phyloP scores from a whole-genome alignment of 441 rosid genomes.

The Isatis lusitanica region DNA sequence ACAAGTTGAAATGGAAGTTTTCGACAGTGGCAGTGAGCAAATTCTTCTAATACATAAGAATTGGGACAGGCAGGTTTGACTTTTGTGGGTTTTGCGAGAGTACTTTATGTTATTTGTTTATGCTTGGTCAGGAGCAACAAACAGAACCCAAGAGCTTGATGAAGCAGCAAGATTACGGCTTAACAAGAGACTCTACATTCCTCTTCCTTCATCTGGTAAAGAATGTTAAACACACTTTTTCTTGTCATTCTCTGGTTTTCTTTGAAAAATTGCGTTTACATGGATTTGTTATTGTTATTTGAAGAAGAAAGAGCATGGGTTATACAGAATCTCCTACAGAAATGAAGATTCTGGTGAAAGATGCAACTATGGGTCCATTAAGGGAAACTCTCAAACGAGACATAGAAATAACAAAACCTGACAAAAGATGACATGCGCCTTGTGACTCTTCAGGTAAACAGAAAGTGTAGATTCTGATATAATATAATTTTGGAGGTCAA shows the following conservation, averaged over 20 bases:
- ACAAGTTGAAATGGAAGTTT: constrained; percentile 94
- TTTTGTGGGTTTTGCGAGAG: constrained; percentile 2
- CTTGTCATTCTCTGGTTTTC: constrained; percentile 22
- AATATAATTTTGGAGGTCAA: background rate
- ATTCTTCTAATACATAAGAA: constrained; percentile 81
- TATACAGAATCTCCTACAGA: constrained; percentile 71
- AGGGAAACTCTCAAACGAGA: constrained; percentile 92
- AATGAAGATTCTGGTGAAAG: constrained; percentile 95
- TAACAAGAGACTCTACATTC: constrained; percentile 87
- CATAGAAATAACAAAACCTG: constrained; percentile 72
- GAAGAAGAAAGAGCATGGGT: constrained; percentile 98
- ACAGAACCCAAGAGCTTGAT: constrained; percentile 97
- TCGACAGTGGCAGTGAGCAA: constrained; percentile 82
- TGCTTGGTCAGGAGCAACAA: constrained; percentile 78
- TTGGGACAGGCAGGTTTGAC: background rate
- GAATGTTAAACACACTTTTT: constrained; percentile 20
- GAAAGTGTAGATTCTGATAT: background rate
- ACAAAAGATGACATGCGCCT: constrained; percentile 84
- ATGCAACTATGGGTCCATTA: constrained; percentile 96
- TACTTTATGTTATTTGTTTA: background rate
- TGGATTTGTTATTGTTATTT: constrained; percentile 28
- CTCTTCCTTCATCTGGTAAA: constrained; percentile 89
- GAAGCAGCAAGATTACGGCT: constrained; percentile 96
- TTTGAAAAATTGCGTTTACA: constrained; percentile 20
- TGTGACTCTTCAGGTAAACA: constrained; percentile 72